A percentile compares a stretch with the other conserved stretches of the same genome.
phyloP scores from a whole-genome alignment of 192 early-diverging fungal species.

The Chytriomyces confervae region DNA sequence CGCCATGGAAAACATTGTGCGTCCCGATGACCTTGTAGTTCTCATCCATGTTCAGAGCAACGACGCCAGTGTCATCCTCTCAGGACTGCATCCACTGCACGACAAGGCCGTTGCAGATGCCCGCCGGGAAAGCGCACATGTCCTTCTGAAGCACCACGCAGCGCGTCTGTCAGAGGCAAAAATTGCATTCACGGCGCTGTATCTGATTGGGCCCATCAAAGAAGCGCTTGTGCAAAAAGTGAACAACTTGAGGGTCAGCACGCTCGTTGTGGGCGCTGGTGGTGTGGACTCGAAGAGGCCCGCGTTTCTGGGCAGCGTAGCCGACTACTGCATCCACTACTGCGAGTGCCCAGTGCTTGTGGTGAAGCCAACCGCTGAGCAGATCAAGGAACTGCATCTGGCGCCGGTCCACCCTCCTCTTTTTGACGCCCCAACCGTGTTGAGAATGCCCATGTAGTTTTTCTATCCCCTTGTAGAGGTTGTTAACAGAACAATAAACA shows the following conservation, averaged over 20 bases:
- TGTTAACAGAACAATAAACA: too few relatives aligned
- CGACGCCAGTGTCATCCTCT: not conserved
- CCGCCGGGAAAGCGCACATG: not conserved
- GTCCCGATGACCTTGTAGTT: conserved; percentile 40
- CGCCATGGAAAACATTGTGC: conserved; percentile 41
- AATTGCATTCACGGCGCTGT: not conserved
- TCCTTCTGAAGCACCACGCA: not conserved
- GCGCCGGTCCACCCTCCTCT: not conserved
- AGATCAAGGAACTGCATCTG: conserved; percentile 3
- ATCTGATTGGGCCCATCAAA: not conserved
- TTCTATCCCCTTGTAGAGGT: too few relatives aligned
- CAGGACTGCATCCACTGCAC: not conserved
- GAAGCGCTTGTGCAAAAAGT: conserved; percentile 11
- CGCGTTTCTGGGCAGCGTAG: not conserved
- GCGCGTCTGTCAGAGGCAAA: not conserved
- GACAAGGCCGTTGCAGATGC: not conserved
- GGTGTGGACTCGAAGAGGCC: not conserved
- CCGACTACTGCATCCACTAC: conserved; percentile 29
- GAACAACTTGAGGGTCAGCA: not conserved
- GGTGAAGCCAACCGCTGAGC: conserved; percentile 16
- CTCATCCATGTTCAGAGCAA: conserved; percentile 31
- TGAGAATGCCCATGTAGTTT: not conserved
- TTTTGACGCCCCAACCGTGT: not conserved
- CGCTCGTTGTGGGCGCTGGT: not conserved
- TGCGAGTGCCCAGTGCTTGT: conserved; percentile 26